Evolutionary conservation across 352 stramenopile species (phyloP), one percentile per base, ranked within the genome.

Genomic region (Phytophthora nicotianae): DNA sequence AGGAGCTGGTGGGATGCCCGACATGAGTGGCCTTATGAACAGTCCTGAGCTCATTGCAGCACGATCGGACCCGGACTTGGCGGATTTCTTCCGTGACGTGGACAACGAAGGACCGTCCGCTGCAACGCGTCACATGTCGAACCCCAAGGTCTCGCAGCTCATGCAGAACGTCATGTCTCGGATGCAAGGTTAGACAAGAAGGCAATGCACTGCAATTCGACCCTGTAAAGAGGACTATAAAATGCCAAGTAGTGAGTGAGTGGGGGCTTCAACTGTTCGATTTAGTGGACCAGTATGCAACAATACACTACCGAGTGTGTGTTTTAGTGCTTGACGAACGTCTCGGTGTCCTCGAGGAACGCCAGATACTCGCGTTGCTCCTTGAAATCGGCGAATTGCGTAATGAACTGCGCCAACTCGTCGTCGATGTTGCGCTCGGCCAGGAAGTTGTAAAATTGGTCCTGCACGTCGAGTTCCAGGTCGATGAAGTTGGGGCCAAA

Each of bases 61-160:
- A 20, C 80, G 86, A 17, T 83, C 68, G 46, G 86, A 95, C 64
- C 83, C 83, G 20, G 86, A 91, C 24, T 47, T 95, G 54, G 70
- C 77, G 51, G 83, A 91, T 40, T 95, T 93, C 29, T 95, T 95
- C 74, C 80, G 72, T 40, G 86, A 95, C 52, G 78, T 95, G 51
- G 86, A 95, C 56, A 63, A 58, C 26, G 76, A 92, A 50, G 86
- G 86, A 8, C 86, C 86, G 27, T 90, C 81, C 45, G 86, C 86
- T 26, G 86, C 84, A 11, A 91, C 91, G 81, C 86, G 83, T 43
- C 86, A 95, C 78, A 91, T 91, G 82, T 95, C 86, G 17, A 93
- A 95, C 70, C 86, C 86, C 8, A 92, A 92, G 70, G 86, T 95
- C 37, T 84, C 83, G 49, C 78, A 90, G 68, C 74, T 93, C 48